Evolutionary conservation across 306 rosid species (phyloP).

Genomic region (Bauhinia variegata): DNA sequence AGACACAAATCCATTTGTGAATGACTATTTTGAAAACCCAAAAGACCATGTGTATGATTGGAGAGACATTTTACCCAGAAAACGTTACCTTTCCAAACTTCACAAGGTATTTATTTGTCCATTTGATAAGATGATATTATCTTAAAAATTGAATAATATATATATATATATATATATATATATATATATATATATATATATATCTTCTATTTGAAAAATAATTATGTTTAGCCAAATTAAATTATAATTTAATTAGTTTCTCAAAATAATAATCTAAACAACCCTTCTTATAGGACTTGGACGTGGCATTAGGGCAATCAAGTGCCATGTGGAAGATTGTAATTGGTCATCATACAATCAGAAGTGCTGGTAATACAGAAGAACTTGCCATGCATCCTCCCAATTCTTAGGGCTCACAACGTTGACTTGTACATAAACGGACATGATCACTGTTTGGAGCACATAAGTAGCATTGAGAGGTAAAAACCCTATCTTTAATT

Average conservation of each 20-base stretch:
- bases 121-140: too few relatives aligned
- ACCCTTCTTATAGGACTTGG: slow-evolving; percentile 22
- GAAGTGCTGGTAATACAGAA: slow-evolving; percentile 46
- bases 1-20: slow-evolving; percentile 60
- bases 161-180: too few relatives aligned
- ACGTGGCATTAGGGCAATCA: slow-evolving; percentile 39
- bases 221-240: too few relatives aligned
- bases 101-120: slow-evolving; percentile 34
- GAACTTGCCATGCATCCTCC: slow-evolving; percentile 46
- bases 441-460: neutral
- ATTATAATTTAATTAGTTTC: too few relatives aligned
- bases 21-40: slow-evolving; percentile 44
- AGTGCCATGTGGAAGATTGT: slow-evolving; percentile 55
- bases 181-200: too few relatives aligned
- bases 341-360: slow-evolving; percentile 51
- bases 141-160: too few relatives aligned
- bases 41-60: slow-evolving; percentile 47
- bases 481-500: neutral
- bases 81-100: slow-evolving; percentile 39
- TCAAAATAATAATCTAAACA: too few relatives aligned
- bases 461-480: neutral
- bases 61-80: slow-evolving; percentile 48
- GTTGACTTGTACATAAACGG: neutral
- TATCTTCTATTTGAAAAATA: too few relatives aligned
- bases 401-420: slow-evolving; percentile 44